Evolutionary conservation across 495 filamentous ascomycete genomes (phyloP), one percentile per base, ranked within the genome.

Genomic region (Collariella sp.): DNA sequence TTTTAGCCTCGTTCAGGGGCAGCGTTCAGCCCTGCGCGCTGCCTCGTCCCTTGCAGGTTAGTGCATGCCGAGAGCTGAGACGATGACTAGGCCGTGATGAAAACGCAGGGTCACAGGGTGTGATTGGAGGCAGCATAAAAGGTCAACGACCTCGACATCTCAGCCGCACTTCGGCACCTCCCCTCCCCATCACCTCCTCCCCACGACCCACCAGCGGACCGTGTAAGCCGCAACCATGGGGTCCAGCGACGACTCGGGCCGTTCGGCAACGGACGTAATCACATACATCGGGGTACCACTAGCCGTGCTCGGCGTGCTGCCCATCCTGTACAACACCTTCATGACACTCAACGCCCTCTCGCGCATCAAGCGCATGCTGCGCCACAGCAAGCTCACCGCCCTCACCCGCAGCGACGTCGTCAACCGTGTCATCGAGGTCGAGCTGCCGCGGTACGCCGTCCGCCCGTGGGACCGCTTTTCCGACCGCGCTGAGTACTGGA

Each of bases 231-330:
- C 26, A 26, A 23, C 38, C 23, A 53, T 53, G 61, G 56, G 46
- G 26, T n/a, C n/a, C n/a, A 31, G 26, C 26, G 9, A 31, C 5
- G 26, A 43, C 11, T 43, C 49, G 38, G 39, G 10, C 10, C 55
- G 53, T 49, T 64, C 66, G 7, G 56, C 73, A 10, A 68, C 60
- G 12, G 68, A 76, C 44, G 65, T 77, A 45, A 75, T 76, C 62
- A 77, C 73, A 0, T 71, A 79, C 62, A 78, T 84, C 58, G 81
- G 82, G 51, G 72, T 86, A 2, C 83, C 83, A 16, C 70, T 86
- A 35, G 82, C 80, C 3, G 81, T 85, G 7, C 68, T 85, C 9
- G 83, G 83, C n/a, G 79, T 84, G n/a, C 67, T 83, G 6, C 81
- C 83, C 0, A 85, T 84, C 50, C 69, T 85, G 18, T 84, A 83